Evolutionary conservation across 305 asterid genomes (phyloP).

Genomic region (Fraxinus paxiana): DNA sequence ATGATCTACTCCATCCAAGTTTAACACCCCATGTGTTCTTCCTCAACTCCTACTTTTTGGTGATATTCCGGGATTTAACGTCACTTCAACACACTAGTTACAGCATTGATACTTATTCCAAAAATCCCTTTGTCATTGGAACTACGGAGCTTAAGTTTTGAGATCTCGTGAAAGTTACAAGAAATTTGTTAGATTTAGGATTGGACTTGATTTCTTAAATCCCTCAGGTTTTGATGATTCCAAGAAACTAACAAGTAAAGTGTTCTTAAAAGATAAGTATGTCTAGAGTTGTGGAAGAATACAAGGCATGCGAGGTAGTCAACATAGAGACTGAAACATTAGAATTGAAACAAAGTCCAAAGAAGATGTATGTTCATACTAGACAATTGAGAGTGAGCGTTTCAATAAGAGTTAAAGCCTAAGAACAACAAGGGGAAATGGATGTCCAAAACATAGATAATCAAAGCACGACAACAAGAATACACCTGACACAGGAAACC

Average conservation of each 20-base stretch:
- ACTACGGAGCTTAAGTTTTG: background rate
- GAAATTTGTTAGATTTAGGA: background rate
- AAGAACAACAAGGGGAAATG: background rate
- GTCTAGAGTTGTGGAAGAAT: background rate
- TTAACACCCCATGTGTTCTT: slow-evolving; percentile 8
- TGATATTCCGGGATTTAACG: background rate
- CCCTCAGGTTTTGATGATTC: background rate
- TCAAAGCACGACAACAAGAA: background rate
- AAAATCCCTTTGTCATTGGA: background rate
- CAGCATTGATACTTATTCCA: background rate
- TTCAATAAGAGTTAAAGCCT: background rate
- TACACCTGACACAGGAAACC: background rate
- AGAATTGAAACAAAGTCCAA: background rate
- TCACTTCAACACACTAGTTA: background rate
- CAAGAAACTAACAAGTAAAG: background rate
- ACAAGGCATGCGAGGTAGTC: background rate
- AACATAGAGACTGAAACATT: background rate
- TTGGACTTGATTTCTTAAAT: background rate
- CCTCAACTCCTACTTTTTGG: background rate
- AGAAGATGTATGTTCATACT: background rate
- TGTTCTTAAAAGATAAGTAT: background rate
- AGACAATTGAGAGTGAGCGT: background rate
- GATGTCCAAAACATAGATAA: background rate
- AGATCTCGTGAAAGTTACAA: background rate
- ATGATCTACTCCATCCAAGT: background rate